These are phyloP conservation scores for Penicillium tannophilum DNA, from an alignment of 495 filamentous ascomycete species.

Conservation along the genomic window DNA sequence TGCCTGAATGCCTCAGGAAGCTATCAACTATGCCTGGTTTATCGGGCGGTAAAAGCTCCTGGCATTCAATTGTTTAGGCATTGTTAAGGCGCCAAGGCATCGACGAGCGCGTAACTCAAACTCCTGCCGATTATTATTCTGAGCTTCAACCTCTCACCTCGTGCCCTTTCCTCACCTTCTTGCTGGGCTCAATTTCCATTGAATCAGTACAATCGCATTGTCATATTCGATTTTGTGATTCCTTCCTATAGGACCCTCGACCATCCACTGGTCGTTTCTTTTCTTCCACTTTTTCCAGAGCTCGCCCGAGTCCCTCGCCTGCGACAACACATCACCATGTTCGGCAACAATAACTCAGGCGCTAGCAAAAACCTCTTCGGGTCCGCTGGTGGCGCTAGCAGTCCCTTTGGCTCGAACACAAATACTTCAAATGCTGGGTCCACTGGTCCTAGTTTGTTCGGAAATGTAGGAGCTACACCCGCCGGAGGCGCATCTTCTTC, in stretches of 20 bases:
- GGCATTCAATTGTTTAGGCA: background rate
- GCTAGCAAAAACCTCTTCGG: slow-evolving; percentile 46
- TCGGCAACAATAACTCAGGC: slow-evolving; percentile 39
- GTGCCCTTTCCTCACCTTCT: slow-evolving; percentile 10
- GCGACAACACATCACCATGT: slow-evolving; percentile 34
- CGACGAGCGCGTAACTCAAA: slow-evolving; percentile 25
- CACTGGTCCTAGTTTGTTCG: slow-evolving; percentile 40
- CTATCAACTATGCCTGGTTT: slow-evolving; percentile 10
- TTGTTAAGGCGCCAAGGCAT: slow-evolving; percentile 11
- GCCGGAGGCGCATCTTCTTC: slow-evolving; percentile 37
- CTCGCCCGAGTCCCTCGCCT: slow-evolving; percentile 20
- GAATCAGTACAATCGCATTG: slow-evolving; percentile 10
- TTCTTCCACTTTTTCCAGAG: slow-evolving; percentile 24
- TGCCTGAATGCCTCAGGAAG: slow-evolving; percentile 33
- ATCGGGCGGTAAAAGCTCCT: slow-evolving; percentile 6
- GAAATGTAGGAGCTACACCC: slow-evolving; percentile 46
- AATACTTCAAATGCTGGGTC: slow-evolving; percentile 31
- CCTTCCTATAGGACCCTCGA: slow-evolving; percentile 17
- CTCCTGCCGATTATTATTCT: slow-evolving; percentile 31
- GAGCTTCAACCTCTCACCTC: slow-evolving; percentile 14
- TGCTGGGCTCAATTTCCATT: slow-evolving; percentile 14
- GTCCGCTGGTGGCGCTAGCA: slow-evolving; percentile 29
- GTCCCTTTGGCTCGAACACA: slow-evolving; percentile 34
- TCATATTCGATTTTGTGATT: slow-evolving; percentile 15
- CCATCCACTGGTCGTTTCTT: slow-evolving; percentile 20